Evolutionary conservation across 176 grass and related monocot species (phyloP), one percentile per base, ranked within the genome.

Genomic region (Paspalum vaginatum): DNA sequence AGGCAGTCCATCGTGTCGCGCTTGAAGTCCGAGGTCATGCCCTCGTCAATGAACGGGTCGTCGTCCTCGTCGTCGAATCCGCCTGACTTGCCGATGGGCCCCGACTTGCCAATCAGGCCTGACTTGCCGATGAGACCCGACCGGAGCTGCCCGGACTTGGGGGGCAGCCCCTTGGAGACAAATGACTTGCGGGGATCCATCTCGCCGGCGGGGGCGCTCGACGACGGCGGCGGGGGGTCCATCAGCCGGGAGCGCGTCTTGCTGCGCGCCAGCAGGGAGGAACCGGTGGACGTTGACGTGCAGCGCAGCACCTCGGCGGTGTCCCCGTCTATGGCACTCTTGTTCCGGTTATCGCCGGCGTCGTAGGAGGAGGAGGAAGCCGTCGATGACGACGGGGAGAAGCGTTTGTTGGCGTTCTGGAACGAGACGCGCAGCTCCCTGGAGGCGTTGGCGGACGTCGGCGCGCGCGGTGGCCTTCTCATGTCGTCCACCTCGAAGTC

Each of bases 401-500:
- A 75, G 7, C 58, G 88, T 13, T 73, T 71, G 45, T 46, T 62
- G 9, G 83, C 53, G 4, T 86, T 64, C n/a, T 88, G 87, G 83
- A 97, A 94, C 37, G 91, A 94, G 79, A 88, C 90, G 53, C 89
- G 85, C 12, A 88, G 57, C 44, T 94, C 95, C 58, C 88, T 75
- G 41, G 91, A 90, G 20, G 46, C 47, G 42, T 32, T 75, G 12
- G 12, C 39, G 15, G 85, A 78, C 9, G 83, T 1, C 15, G 88
- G 85, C 6, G 80, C n/a, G 51, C 79, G 81, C 9, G 78, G 55
- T 4, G 80, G 80, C 25, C 75, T 64, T 39, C 85, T 63, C 57
- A 88, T 72, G 68, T 93, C 90, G 52, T 95, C 88, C 90, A 91
- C 82, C 32, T 95, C 88, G 14, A 99, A 74, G 66, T 95, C 93